Evolutionary conservation across 2,329 filamentous ascomycete species (phyloP), one percentile per base, ranked within the genome.

Genomic region (Cercospora sp.): DNA sequence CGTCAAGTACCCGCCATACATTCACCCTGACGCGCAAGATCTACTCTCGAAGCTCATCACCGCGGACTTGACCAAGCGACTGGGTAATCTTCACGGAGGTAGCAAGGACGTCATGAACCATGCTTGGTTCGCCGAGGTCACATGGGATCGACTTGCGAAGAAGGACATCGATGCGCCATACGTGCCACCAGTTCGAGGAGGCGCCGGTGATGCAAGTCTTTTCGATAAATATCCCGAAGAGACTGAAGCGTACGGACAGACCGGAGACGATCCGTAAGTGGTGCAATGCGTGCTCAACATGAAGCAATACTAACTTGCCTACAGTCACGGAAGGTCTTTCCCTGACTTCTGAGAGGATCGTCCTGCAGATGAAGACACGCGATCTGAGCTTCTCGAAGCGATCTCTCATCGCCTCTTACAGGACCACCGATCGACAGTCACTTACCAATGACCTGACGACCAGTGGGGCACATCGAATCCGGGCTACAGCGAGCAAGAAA

Each of bases 141-240:
- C 95, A 2, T 99, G 95, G 95, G 95, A 99, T 77, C 86, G 95
- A 71, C 83, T 99, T 74, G 90, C 91, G 42, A 91, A 93, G 79
- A 98, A 97, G 82, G 95, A 99, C 76, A 99, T 99, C 69, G 95
- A 99, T 81, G 95, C 95, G 42, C 95, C 95, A 5, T 99, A 99
- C 79, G 95, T 97, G 65, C 95, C 95, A 16, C 95, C 95, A 0
- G 94, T 99, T 69, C 91, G 95, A 79, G 94, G 93, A 51, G 95
- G 95, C 51, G 90, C 93, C 31, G 95, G 95, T 68, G 95, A 99
- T 82, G 93, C 95, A 62, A 97, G 94, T 81, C 92, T 97, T 80
- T 99, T 99, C 78, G 95, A 99, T 82, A 92, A 94, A 80, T 99
- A 99, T 80, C 94, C 95, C 1, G 95, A 99, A 81, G 95, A 99